A percentile compares a stretch with the other conserved stretches of the same genome.
phyloP scores from a whole-genome alignment of 108 stramenopile genomes.

The Cyclostephanos invisitatus region DNA sequence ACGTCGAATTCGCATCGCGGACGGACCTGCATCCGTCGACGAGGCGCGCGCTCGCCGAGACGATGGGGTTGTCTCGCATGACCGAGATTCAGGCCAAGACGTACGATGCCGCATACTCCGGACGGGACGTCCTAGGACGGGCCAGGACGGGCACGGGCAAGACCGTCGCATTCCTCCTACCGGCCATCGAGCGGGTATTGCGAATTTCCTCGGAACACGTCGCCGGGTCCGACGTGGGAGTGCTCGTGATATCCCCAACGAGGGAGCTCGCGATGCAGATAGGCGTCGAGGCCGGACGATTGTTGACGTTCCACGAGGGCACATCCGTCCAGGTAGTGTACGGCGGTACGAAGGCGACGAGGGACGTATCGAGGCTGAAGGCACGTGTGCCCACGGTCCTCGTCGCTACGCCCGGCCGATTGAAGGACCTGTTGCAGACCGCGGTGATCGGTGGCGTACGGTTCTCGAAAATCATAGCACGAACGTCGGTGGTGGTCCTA shows the following conservation, averaged over 20 bases:
- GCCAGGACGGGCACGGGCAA: slow-evolving; percentile 88
- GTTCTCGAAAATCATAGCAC: slow-evolving; percentile 46
- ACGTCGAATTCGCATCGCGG: slow-evolving; percentile 17
- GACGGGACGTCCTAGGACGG: slow-evolving; percentile 59
- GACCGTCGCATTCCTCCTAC: slow-evolving; percentile 80
- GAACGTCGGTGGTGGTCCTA: slow-evolving; percentile 73
- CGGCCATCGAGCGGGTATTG: slow-evolving; percentile 55
- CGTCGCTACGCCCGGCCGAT: slow-evolving; percentile 92
- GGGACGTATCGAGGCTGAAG: slow-evolving; percentile 51
- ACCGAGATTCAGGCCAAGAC: slow-evolving; percentile 72
- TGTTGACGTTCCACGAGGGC: slow-evolving; percentile 48
- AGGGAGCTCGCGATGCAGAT: slow-evolving; percentile 95
- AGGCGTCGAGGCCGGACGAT: slow-evolving; percentile 66
- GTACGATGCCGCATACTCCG: slow-evolving; percentile 34
- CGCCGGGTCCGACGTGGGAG: slow-evolving; percentile 41
- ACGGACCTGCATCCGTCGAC: slow-evolving; percentile 15
- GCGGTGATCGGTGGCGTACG: slow-evolving; percentile 42
- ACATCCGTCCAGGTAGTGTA: slow-evolving; percentile 49
- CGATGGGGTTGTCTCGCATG: slow-evolving; percentile 47
- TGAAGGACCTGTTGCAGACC: slow-evolving; percentile 87
- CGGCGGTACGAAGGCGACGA: slow-evolving; percentile 88
- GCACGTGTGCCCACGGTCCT: slow-evolving; percentile 64
- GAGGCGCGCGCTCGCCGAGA: slow-evolving; percentile 29
- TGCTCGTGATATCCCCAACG: slow-evolving; percentile 92
- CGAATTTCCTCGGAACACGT: not conserved